Conservation (phyloP, 2,329 filamentous ascomycete genomes). For the Aspergillus texensis region DNA sequence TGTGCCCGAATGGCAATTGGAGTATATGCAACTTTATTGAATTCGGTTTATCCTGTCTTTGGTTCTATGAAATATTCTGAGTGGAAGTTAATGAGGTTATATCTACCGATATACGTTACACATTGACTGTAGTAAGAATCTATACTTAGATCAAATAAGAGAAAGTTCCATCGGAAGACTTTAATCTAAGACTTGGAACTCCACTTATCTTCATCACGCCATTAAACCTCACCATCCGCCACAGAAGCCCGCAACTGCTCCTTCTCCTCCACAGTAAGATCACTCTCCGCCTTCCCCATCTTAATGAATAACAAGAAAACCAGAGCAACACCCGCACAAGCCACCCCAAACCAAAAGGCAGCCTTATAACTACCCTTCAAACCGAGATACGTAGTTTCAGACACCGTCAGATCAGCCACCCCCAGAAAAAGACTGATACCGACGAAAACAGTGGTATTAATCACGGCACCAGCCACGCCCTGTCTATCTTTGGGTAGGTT, state of each 20-base stretch:
- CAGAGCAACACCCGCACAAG: background rate
- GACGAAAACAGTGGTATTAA: slow-evolving; percentile 12
- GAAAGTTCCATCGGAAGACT: too few relatives aligned
- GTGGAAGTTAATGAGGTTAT: too few relatives aligned
- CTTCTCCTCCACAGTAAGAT: background rate
- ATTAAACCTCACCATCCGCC: background rate
- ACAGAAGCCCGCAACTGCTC: background rate
- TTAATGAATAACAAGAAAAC: background rate
- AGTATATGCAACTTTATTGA: too few relatives aligned
- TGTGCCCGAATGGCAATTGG: too few relatives aligned
- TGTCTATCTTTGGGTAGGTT: slow-evolving; percentile 10
- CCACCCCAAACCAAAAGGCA: slow-evolving; percentile 17
- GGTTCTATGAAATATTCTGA: too few relatives aligned
- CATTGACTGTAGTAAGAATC: too few relatives aligned
- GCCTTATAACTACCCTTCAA: slow-evolving; percentile 12
- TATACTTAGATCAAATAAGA: too few relatives aligned
- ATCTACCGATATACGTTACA: too few relatives aligned
- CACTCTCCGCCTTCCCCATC: background rate
- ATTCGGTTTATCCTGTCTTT: too few relatives aligned
- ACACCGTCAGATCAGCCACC: slow-evolving; percentile 7
- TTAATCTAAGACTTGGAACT: too few relatives aligned
- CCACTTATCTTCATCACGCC: too few relatives aligned
- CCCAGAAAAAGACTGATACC: slow-evolving; percentile 16
- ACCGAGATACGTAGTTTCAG: slow-evolving; percentile 5
- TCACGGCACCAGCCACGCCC: slow-evolving; percentile 11